Evolutionary conservation across 2,329 filamentous ascomycete genomes (phyloP), one percentile per base, ranked within the genome.

Genomic region (Whalleya microplaca): DNA sequence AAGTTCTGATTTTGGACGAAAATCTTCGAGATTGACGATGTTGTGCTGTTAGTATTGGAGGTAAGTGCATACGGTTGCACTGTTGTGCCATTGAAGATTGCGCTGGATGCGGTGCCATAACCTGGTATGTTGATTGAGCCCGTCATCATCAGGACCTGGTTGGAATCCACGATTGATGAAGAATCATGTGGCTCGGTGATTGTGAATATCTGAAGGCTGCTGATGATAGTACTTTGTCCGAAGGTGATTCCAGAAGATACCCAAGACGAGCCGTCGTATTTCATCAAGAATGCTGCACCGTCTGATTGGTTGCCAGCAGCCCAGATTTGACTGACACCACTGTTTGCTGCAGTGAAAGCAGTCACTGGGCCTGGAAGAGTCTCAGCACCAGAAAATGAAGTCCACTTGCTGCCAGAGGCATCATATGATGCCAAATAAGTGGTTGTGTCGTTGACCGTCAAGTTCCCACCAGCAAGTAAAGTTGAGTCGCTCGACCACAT

Each of bases 81-180:
- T 2, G 79, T 77, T 10, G 87, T 91, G 66, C 95, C 95, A 69
- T 98, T 91, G 78, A 90, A 99, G 23, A 97, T 78, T 7, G 88
- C 94, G 8, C 91, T 92, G 14, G 94, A 96, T 5, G 89, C 91
- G 55, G 87, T 88, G 56, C 94, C 93, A 69, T 92, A 92, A 47
- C 78, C 77, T 0, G 89, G 85, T 18, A 98, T 80, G 62, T 86
- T 82, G 64, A 99, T 84, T 51, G 89, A 84, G 41, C 95, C 95
- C n/a, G 91, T 91, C 48, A 98, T 78, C 75, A 99, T 83, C 37
- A 99, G 83, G 3, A 86, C 82, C 71, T 95, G 86, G 59, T 86
- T 80, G 18, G 82, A 75, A 49, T 86, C 81, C 16, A 99, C 75
- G 6, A 92, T 77, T 40, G 83, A 75, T 2, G 83, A 86, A 14